A percentile compares a stretch with the other conserved stretches of the same genome.
phyloP scores from a whole-genome alignment of 495 filamentous ascomycete genomes.

The Aspergillus nanangensis region DNA sequence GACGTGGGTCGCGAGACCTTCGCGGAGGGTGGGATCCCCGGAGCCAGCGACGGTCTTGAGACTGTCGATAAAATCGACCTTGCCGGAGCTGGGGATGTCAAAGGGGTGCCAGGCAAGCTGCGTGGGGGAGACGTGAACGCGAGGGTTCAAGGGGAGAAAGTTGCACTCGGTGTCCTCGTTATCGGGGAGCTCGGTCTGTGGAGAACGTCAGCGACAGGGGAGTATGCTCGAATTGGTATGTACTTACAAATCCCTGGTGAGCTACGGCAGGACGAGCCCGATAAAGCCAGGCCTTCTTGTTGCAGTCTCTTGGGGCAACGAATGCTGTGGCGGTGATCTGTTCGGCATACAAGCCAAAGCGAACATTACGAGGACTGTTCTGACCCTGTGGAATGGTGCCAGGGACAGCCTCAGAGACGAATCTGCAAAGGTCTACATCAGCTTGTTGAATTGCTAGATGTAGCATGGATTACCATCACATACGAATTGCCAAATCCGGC shows the following conservation, averaged over 20 bases:
- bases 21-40: constrained; percentile 45
- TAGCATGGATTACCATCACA: constrained; percentile 13
- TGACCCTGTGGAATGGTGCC: constrained; percentile 46
- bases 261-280: constrained; percentile 45
- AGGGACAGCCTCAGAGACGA: constrained; percentile 43
- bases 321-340: constrained; percentile 45
- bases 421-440: constrained; percentile 26
- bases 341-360: constrained; percentile 44
- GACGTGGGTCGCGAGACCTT: constrained; percentile 44
- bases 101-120: constrained; percentile 47
- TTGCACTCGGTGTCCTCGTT: constrained; percentile 42
- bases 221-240: no score
- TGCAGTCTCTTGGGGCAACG: constrained; percentile 41
- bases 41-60: constrained; percentile 47
- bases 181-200: constrained; percentile 42
- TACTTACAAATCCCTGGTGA: constrained; percentile 45
- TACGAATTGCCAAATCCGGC: constrained; percentile 50
- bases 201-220: constrained; percentile 8
- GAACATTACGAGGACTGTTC: constrained; percentile 42
- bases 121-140: constrained; percentile 58
- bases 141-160: constrained; percentile 45
- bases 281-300: constrained; percentile 49
- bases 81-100: constrained; percentile 32
- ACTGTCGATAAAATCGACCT: constrained; percentile 41
- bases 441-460: constrained; percentile 20